Conservation (phyloP, 208 protist genomes). For the Trypanosoma mega region DNA sequence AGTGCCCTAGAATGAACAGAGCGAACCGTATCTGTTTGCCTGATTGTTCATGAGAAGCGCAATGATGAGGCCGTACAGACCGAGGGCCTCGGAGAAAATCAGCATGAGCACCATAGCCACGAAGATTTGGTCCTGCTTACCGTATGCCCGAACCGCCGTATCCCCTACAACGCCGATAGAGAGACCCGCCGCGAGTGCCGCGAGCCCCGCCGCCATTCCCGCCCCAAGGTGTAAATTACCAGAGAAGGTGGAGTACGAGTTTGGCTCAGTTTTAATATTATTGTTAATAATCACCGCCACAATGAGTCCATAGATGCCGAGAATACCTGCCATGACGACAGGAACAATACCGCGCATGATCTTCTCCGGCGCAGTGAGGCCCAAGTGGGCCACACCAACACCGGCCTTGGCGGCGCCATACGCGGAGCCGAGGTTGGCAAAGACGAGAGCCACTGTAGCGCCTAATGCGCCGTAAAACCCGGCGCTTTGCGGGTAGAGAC, state of each 20-base stretch:
- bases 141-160: slow-evolving; percentile 88
- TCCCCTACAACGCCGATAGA: slow-evolving; percentile 99
- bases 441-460: slow-evolving; percentile 72
- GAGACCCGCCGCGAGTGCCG: slow-evolving; percentile 96
- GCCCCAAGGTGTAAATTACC: slow-evolving; percentile 96
- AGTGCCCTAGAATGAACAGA: slow-evolving; percentile 27
- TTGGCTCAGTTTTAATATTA: slow-evolving; percentile 83
- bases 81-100: slow-evolving; percentile 99
- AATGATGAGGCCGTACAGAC: slow-evolving; percentile 99
- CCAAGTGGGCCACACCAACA: slow-evolving; percentile 96
- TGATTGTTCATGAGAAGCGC: slow-evolving; percentile 94
- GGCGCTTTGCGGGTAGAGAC: slow-evolving; percentile 83
- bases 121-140: slow-evolving; percentile 98
- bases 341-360: slow-evolving; percentile 96
- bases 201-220: slow-evolving; percentile 95
- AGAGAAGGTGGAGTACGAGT: slow-evolving; percentile 71
- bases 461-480: slow-evolving; percentile 82
- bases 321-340: slow-evolving; percentile 94
- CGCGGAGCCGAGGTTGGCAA: slow-evolving; percentile 97
- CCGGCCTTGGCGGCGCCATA: slow-evolving; percentile 99
- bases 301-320: slow-evolving; percentile 99
- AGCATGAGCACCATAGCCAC: slow-evolving; percentile 99
- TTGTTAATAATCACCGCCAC: slow-evolving; percentile 98
- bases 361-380: slow-evolving; percentile 94
- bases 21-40: slow-evolving; percentile 74